Conservation (phyloP, 2,329 filamentous ascomycete species). For the Curvularia hawaiiensis region DNA sequence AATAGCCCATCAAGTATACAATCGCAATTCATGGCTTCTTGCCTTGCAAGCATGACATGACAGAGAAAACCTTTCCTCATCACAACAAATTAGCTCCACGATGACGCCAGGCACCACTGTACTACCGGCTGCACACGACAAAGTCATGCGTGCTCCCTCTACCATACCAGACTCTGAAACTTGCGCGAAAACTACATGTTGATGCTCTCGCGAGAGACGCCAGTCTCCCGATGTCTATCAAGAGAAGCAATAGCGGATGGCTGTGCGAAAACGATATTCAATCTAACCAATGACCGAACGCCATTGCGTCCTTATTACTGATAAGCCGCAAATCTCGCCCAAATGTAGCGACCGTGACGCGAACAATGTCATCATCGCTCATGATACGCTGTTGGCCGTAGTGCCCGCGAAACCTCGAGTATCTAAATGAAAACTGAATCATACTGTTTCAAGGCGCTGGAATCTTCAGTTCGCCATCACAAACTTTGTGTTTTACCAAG, state of each 20-base stretch:
- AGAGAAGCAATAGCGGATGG: background rate
- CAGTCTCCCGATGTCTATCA: constrained; percentile 1
- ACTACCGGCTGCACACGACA: background rate
- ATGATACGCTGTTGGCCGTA: background rate
- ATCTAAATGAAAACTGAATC: background rate
- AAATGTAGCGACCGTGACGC: background rate
- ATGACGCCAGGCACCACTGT: background rate
- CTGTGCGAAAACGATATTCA: background rate
- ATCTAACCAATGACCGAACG: background rate
- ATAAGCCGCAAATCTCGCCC: background rate
- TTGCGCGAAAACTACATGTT: background rate
- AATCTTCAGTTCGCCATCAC: background rate
- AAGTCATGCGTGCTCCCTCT: background rate
- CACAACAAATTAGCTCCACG: background rate
- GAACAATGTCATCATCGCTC: background rate
- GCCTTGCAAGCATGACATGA: background rate
- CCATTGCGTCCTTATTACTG: background rate
- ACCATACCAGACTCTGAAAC: background rate
- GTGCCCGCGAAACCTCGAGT: background rate
- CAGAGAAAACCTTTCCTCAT: background rate
- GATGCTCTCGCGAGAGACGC: background rate
- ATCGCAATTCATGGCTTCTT: background rate
- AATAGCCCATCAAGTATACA: background rate
- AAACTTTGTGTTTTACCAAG: background rate
- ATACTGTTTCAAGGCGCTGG: background rate